Conservation (phyloP, 208 protist genomes). For the Leishmania amazonensis region DNA sequence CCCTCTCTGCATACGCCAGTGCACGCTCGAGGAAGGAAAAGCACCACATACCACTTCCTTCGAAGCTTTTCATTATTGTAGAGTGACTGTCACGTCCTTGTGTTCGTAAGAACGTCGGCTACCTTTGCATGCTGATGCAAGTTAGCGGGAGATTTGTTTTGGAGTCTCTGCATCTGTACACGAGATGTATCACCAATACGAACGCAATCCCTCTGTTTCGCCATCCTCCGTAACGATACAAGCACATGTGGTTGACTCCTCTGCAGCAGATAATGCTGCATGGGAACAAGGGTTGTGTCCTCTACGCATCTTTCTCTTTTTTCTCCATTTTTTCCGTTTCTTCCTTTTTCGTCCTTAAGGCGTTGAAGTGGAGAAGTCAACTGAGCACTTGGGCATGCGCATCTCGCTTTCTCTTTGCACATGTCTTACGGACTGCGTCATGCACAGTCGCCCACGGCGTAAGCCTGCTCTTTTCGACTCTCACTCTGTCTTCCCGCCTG, state of each 20-base stretch:
- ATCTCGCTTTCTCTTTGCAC: not conserved
- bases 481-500: not conserved
- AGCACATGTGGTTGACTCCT: not conserved
- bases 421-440: not conserved
- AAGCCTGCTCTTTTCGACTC: slow-evolving; percentile 11
- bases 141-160: not conserved
- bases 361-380: not conserved
- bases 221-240: not conserved
- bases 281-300: not conserved
- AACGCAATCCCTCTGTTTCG: not conserved
- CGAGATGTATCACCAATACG: not conserved
- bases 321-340: not conserved
- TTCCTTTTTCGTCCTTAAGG: not conserved
- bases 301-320: not conserved
- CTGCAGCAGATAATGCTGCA: not conserved
- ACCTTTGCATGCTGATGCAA: not conserved
- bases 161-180: not conserved
- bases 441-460: not conserved
- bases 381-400: not conserved
- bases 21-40: not conserved
- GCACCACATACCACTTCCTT: not conserved
- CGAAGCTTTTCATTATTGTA: too few species aligned
- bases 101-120: slow-evolving; percentile 7
- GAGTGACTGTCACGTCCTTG: not conserved
- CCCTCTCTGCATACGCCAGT: not conserved